A percentile compares a stretch with the other conserved stretches of the same genome.
These are phyloP conservation scores for Hygrophorus russula DNA, from an alignment of 768 basidiomycete genomes.

Conservation along the genomic window DNA sequence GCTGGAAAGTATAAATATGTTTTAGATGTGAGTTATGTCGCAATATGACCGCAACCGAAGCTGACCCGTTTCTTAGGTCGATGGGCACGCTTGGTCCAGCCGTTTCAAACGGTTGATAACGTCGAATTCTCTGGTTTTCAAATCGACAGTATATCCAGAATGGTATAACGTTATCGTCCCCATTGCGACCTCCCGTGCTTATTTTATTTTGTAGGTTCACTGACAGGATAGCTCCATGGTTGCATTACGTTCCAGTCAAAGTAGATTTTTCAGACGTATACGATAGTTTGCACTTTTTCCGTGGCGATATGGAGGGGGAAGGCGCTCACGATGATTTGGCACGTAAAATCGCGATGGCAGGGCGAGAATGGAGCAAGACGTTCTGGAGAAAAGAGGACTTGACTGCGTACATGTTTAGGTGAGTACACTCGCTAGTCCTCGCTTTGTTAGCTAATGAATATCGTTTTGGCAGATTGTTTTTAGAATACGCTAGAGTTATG, in stretches of 20 bases:
- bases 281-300: constrained; percentile 66
- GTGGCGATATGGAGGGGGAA: constrained; percentile 45
- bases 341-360: constrained; percentile 35
- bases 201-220: constrained; percentile 28
- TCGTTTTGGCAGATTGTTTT: constrained; percentile 20
- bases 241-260: constrained; percentile 65
- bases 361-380: constrained; percentile 30
- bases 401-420: constrained; percentile 35
- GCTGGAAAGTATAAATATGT: constrained; percentile 54
- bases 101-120: constrained; percentile 57
- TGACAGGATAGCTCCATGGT: constrained; percentile 53
- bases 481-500: constrained; percentile 34
- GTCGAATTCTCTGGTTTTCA: constrained; percentile 53
- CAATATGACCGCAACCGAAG: not conserved
- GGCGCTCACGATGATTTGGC: constrained; percentile 53
- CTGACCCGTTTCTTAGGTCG: constrained; percentile 24
- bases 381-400: constrained; percentile 40
- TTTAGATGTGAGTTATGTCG: constrained; percentile 32
- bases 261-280: constrained; percentile 57
- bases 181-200: not conserved
- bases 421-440: constrained; percentile 6
- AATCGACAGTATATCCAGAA: constrained; percentile 64
- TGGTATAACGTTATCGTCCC: constrained; percentile 30
- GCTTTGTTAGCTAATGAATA: not conserved
- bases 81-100: constrained; percentile 62